Evolutionary conservation across 805 yeast species (phyloP), one percentile per base, ranked within the genome.

Genomic region (Wickerhamomyces kurtzmanii): DNA sequence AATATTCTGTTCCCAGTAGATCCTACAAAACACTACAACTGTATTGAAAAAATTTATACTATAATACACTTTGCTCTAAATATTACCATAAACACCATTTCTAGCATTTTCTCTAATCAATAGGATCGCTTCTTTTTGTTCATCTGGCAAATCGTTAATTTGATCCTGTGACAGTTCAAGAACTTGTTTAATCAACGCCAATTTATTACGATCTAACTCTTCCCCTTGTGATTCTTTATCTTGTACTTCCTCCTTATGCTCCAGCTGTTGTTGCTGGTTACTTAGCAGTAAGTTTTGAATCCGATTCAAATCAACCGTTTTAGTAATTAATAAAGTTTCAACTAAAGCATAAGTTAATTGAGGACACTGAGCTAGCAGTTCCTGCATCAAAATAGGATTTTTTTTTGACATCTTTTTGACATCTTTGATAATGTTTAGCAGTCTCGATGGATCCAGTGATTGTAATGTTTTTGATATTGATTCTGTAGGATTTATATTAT

Each of bases 261-360:
- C 20, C 17, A 8, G 30, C 26, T 22, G 15, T 20, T 20, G 28
- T 12, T 14, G 23, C 23, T 15, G 17, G 10, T 11, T 14, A 15
- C 14, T 25, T n/a, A 18, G 17, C 20, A 12, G 12, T 32, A 15
- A 18, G 29, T 12, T 16, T 25, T 14, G n/a, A 18, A 44, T 32
- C 6, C 30, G 31, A 5, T 23, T 24, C 8, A 32, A 26, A 5
- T 30, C 25, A 1, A 23, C 28, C 11, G 22, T 36, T 1, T 30
- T 29, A 5, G 49, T 33, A 8, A 28, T 55, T 36, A 77, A 46
- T 35, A 84, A 53, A 2, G 76, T 61, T 45, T 87, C 96, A 3
- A 86, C 89, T 17, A 84, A 58, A 0, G 94, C 91, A 49, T 75
- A 85, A 2, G 83, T 58, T 25, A 89, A 59, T 49, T 89, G 96